Base-by-base conservation (phyloP, 2,329 filamentous ascomycete genomes). In the Pseudogymnoascus sp. region DNA sequence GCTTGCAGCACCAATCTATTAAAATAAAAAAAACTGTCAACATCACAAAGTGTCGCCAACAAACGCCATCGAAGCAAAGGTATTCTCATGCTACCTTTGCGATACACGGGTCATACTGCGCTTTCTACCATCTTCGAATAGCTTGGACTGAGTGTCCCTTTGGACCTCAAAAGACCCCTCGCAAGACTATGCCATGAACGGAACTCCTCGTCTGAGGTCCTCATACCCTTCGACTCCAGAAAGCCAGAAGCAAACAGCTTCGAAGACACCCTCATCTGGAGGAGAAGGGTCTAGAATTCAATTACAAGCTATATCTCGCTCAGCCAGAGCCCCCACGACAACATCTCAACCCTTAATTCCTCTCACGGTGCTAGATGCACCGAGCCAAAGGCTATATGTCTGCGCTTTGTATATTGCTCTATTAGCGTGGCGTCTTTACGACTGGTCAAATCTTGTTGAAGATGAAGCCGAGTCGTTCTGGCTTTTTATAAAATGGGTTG, bases 401-500 rank as follows among this genome's bases (percentile, higher is more conserved):
- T 84, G 89, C 67, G 88, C 86, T n/a, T 77, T 96, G 67, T 97
- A 96, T 74, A 75, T 87, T 44, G 80, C 83, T 34, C 78, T 99
- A 23, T 83, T 90, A 76, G 87, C 86, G 65, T 97, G 91, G 88
- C 88, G 91, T 71, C 77, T 95, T 36, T 96, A 92, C 75, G 92
- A 99, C 78, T 96, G 90, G 80, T 85, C 87, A 67, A 85, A 84
- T 64, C 78, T 93, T 66, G 82, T 92, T 40, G 88, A 93, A 64
- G 89, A 93, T 67, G 90, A 96, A 67, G 85, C 90, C 64, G 88
- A 91, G 71, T 96, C 93, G n/a, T 88, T 95, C 66, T 89, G 87
- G 83, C 82, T 93, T 59, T 97, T 97, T 73, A 78, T 96, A 72
- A 99, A 97, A 83, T 99, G 95, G 95, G 84, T 90, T 66, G 81